Percentiles rank a stretch among this genome's conserved stretches.
Conservation (phyloP, 441 rosid genomes). For the Geranium incanum region DNA sequence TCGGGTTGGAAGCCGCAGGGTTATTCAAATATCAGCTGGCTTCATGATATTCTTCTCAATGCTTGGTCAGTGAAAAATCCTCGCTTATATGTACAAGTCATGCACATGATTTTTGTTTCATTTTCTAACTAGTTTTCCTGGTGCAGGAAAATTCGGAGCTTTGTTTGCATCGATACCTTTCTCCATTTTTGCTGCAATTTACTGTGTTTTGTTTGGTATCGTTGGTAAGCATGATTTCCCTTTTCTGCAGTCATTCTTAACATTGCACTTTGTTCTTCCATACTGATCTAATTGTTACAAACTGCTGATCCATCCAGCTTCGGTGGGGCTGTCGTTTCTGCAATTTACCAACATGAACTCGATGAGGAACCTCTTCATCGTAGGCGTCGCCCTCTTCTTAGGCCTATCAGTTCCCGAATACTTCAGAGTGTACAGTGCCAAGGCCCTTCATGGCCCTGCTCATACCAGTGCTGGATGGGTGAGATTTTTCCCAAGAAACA, state of each 20-base stretch:
- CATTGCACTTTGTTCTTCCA: neutral
- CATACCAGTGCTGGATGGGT: constrained; percentile 91
- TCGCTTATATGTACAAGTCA: neutral
- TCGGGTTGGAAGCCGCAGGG: constrained; percentile 97
- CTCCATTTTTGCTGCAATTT: constrained; percentile 83
- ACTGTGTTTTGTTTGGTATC: constrained; percentile 86
- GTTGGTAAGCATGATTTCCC: constrained; percentile 49
- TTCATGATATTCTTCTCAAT: constrained; percentile 98
- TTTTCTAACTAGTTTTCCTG: constrained; percentile 8
- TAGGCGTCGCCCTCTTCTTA: constrained; percentile 78
- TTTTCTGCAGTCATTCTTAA: neutral
- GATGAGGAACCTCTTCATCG: constrained; percentile 84
- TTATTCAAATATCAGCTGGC: constrained; percentile 91
- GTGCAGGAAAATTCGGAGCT: constrained; percentile 90
- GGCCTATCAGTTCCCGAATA: constrained; percentile 88
- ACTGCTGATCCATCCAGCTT: constrained; percentile 43
- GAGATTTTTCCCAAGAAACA: constrained; percentile 19
- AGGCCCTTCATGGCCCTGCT: constrained; percentile 90
- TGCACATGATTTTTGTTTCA: neutral
- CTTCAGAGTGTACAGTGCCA: constrained; percentile 71
- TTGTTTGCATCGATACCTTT: constrained; percentile 96
- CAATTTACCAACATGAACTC: constrained; percentile 99
- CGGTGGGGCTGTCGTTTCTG: constrained; percentile 90
- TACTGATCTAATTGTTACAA: constrained; percentile 7
- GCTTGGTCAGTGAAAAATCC: constrained; percentile 44